Evolutionary conservation across 2,329 filamentous ascomycete species (phyloP), one percentile per base, ranked within the genome.

Genomic region (Fusarium concolor): DNA sequence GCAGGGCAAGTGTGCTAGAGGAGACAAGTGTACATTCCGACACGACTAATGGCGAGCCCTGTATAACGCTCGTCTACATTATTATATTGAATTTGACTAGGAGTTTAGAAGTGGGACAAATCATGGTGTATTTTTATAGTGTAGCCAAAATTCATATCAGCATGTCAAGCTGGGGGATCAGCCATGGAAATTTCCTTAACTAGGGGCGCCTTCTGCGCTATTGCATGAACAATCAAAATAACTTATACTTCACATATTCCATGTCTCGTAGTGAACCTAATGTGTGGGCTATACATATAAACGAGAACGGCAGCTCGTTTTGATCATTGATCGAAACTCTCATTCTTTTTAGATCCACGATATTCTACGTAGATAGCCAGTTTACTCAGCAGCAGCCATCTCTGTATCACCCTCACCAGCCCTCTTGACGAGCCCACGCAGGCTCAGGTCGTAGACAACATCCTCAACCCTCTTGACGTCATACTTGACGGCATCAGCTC

Each of bases 401-500:
- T 80, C 79, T 1, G 77, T 76, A 29, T 81, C 79, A 4, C 67
- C 73, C 37, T 74, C 74, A 0, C 71, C 72, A 5, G 76, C 71
- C 69, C 86, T 83, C 43, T 90, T 88, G 47, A 96, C 85, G 75
- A 98, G 79, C 50, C 96, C 95, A 61, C 96, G 87, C 76, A 99
- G 82, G 24, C 92, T 95, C 57, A 99, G 82, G 78, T 99, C 96
- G 76, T 99, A 99, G 50, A 98, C 95, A 14, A 99, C 94, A 76
- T 98, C 96, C 83, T 99, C 96, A 14, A 97, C 93, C 78, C 97
- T 95, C 85, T 98, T 99, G 75, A 99, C 93, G 74, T 92, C 91
- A 77, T 99, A 99, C 85, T 99, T 99, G 80, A 99, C 92, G 7
- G 91, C 92, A 81, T 99, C 96, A 56, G 93, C 93, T 65, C 93